Evolutionary conservation across 768 basidiomycete species (phyloP).

Genomic region (Lactarius hengduanensis): DNA sequence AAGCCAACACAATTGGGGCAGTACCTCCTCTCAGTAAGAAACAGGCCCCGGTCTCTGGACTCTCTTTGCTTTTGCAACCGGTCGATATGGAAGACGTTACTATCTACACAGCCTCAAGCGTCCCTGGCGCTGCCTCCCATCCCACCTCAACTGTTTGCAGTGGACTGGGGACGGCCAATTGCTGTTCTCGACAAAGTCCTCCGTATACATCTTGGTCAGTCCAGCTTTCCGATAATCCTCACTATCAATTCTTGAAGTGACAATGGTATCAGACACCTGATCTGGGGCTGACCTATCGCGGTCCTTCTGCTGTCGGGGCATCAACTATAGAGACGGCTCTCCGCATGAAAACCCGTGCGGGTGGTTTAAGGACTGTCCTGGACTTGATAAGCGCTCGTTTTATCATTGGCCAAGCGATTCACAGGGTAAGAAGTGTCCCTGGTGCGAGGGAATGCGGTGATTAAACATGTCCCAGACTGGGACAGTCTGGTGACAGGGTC

Average conservation of each 20-base stretch:
- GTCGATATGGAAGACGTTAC: conserved; percentile 23
- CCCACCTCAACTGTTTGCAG: conserved; percentile 63
- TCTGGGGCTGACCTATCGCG: conserved; percentile 65
- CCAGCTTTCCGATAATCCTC: neutral
- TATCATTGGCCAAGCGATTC: conserved; percentile 44
- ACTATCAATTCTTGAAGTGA: conserved; percentile 1
- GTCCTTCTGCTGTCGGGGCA: conserved; percentile 50
- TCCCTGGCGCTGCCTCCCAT: conserved; percentile 58
- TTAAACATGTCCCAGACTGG: conserved; percentile 52
- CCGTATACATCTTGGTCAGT: conserved; percentile 66
- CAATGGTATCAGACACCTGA: conserved; percentile 56
- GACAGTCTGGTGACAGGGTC: conserved; percentile 66
- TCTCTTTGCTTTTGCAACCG: conserved; percentile 1
- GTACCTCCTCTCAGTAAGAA: neutral
- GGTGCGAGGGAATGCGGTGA: conserved; percentile 28
- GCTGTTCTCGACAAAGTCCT: conserved; percentile 61
- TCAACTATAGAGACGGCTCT: conserved; percentile 6
- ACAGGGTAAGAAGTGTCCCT: conserved; percentile 38
- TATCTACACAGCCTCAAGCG: conserved; percentile 52
- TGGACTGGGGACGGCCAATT: conserved; percentile 78
- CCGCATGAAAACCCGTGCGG: conserved; percentile 41
- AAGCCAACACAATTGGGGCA: neutral
- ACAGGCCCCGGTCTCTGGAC: neutral
- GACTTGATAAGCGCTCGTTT: conserved; percentile 44
- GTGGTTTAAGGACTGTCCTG: conserved; percentile 76